These are phyloP conservation scores for Syzygium syzygioides DNA, from an alignment of 441 rosid genomes.

Conservation along the genomic window DNA sequence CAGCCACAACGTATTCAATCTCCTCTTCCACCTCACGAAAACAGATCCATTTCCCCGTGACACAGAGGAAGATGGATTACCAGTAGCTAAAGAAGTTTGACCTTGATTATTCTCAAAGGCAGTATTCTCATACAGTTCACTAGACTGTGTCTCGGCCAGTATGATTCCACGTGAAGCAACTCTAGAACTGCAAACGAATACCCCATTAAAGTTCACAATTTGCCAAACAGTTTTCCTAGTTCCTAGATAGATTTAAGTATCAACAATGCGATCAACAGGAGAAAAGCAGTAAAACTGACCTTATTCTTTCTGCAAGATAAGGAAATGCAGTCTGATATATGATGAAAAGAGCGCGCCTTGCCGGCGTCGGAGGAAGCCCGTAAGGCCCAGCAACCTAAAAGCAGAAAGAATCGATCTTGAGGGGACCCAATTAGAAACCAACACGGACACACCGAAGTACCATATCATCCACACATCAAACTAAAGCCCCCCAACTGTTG, in stretches of 20 bases:
- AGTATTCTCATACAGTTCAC: conserved; percentile 26
- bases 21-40: conserved; percentile 46
- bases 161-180: conserved; percentile 59
- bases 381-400: conserved; percentile 66
- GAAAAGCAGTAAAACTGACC: conserved; percentile 28
- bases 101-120: conserved; percentile 21
- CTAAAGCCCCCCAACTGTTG: background rate
- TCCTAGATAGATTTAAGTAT: background rate
- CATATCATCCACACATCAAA: background rate
- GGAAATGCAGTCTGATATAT: conserved; percentile 77
- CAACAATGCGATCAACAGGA: background rate
- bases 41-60: conserved; percentile 36
- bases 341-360: conserved; percentile 83
- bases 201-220: background rate
- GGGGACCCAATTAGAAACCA: background rate
- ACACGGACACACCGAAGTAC: background rate
- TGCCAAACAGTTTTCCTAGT: background rate
- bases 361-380: conserved; percentile 89
- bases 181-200: conserved; percentile 52
- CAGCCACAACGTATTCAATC: conserved; percentile 41
- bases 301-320: conserved; percentile 83
- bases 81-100: conserved; percentile 24
- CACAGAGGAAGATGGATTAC: conserved; percentile 34
- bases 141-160: conserved; percentile 52
- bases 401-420: conserved; percentile 6